A percentile compares a stretch with the other conserved stretches of the same genome.
phyloP scores from a whole-genome alignment of 1,284 basidiomycete genomes.

The Trametes pubescens region DNA sequence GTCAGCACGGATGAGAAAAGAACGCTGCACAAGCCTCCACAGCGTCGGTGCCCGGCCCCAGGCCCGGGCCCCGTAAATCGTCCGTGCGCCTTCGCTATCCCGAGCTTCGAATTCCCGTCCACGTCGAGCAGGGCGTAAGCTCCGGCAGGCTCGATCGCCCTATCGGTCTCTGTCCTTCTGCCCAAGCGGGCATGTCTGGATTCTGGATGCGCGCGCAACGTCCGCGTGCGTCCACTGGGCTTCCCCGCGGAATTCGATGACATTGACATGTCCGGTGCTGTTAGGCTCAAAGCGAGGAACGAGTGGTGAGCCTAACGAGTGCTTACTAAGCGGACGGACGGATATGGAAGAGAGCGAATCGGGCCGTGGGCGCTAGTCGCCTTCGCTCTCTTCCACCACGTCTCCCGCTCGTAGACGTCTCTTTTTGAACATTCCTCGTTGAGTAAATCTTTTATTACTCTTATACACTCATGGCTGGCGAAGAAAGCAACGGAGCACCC shows the following conservation, averaged over 20 bases:
- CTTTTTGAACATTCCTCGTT: constrained; percentile 5
- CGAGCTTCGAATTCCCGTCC: neutral
- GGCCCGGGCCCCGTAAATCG: constrained; percentile 3
- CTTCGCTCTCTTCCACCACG: constrained; percentile 12
- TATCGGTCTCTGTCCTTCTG: neutral
- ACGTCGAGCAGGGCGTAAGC: neutral
- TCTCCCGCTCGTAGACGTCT: neutral
- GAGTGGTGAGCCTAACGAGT: too few species aligned
- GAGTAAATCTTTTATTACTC: neutral
- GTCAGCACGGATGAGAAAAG: neutral
- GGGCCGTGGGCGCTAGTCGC: neutral
- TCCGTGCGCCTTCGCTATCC: neutral
- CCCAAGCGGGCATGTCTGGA: too few species aligned
- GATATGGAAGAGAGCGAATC: constrained; percentile 15
- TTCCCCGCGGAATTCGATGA: too few species aligned
- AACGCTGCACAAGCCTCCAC: neutral
- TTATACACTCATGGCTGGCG: constrained; percentile 4
- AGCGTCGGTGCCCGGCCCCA: neutral
- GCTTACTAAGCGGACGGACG: constrained; percentile 6
- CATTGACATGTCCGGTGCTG: too few species aligned
- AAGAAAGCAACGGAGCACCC: neutral
- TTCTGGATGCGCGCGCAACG: too few species aligned
- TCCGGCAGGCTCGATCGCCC: neutral
- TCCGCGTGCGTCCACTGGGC: too few species aligned
- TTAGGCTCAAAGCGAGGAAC: too few species aligned